A percentile compares a stretch with the other conserved stretches of the same genome.
phyloP scores from a whole-genome alignment of 768 basidiomycete genomes.

The Melanogaster broomeanus region DNA sequence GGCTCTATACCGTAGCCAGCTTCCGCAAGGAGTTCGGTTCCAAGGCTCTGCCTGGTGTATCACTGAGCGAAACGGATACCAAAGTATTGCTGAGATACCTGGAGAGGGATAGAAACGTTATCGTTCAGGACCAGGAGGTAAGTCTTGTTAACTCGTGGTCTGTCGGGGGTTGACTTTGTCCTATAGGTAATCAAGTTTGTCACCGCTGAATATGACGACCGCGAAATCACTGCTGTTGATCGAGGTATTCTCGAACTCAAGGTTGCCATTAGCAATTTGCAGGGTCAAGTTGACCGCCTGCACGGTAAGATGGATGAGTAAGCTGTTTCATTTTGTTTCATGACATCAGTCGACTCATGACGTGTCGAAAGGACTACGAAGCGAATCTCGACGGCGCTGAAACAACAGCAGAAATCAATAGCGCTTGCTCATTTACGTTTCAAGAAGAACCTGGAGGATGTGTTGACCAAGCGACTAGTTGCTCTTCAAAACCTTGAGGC shows the following conservation, averaged over 20 bases:
- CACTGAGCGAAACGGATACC: constrained; percentile 63
- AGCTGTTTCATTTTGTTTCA: constrained; percentile 12
- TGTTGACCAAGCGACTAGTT: constrained; percentile 71
- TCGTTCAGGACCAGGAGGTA: constrained; percentile 72
- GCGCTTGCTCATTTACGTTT: constrained; percentile 80
- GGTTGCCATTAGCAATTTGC: constrained; percentile 64
- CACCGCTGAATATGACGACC: constrained; percentile 29
- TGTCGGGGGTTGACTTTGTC: background rate
- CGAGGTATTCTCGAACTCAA: constrained; percentile 81
- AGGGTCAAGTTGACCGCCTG: constrained; percentile 66
- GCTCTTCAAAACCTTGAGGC: constrained; percentile 74
- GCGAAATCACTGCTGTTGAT: constrained; percentile 75
- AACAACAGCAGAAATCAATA: constrained; percentile 67
- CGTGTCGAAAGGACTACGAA: constrained; percentile 54
- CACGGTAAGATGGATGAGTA: constrained; percentile 77
- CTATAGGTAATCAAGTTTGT: constrained; percentile 82
- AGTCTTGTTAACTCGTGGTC: constrained; percentile 18
- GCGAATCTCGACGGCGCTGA: constrained; percentile 66
- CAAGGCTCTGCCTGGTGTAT: constrained; percentile 40
- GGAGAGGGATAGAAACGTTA: constrained; percentile 66
- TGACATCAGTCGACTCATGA: background rate
- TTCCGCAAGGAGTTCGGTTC: constrained; percentile 63
- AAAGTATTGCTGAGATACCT: constrained; percentile 76
- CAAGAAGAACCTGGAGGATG: constrained; percentile 78
- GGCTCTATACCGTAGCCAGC: constrained; percentile 57